A percentile compares a stretch with the other conserved stretches of the same genome.
Evolutionary conservation across 139 green algal species (phyloP).

Genomic region (Auxenochlorella pyrenoidosa): DNA sequence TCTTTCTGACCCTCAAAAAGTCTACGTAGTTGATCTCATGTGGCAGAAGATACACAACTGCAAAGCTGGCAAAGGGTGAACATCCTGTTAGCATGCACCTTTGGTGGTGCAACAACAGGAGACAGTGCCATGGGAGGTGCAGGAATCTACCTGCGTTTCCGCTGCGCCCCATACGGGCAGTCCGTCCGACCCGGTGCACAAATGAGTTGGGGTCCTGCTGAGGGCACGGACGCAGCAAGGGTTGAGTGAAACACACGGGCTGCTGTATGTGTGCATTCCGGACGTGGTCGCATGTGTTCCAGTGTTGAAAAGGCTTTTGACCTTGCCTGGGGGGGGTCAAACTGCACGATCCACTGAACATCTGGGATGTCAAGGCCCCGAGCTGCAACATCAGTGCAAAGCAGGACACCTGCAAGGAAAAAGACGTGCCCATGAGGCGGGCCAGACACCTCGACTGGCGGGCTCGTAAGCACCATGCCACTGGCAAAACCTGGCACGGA

Average conservation of each 20-base stretch:
- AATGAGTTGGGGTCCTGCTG: constrained; percentile 89
- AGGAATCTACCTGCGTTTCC: constrained; percentile 52
- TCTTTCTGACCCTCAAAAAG: constrained; percentile 85
- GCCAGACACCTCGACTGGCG: neutral
- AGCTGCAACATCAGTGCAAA: constrained; percentile 95
- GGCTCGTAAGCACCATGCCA: neutral
- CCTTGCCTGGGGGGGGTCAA: constrained; percentile 77
- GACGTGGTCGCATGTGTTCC: no score
- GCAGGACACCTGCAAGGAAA: constrained; percentile 69
- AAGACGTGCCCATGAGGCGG: neutral
- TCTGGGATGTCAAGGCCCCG: constrained; percentile 94
- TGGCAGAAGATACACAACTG: constrained; percentile 79
- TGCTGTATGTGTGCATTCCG: neutral
- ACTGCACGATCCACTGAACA: constrained; percentile 88
- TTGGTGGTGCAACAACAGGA: neutral
- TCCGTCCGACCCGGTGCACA: constrained; percentile 88
- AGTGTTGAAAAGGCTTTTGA: no score
- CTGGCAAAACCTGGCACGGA: neutral
- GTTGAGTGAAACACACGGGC: no score
- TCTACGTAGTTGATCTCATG: constrained; percentile 89
- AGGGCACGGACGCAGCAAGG: neutral
- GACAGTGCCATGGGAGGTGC: neutral
- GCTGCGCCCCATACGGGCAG: constrained; percentile 88
- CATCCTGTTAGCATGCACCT: neutral
- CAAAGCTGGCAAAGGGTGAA: constrained; percentile 22